Evolutionary conservation across 805 yeast species (phyloP), one percentile per base, ranked within the genome.

Genomic region (Yarrowia sp.): DNA sequence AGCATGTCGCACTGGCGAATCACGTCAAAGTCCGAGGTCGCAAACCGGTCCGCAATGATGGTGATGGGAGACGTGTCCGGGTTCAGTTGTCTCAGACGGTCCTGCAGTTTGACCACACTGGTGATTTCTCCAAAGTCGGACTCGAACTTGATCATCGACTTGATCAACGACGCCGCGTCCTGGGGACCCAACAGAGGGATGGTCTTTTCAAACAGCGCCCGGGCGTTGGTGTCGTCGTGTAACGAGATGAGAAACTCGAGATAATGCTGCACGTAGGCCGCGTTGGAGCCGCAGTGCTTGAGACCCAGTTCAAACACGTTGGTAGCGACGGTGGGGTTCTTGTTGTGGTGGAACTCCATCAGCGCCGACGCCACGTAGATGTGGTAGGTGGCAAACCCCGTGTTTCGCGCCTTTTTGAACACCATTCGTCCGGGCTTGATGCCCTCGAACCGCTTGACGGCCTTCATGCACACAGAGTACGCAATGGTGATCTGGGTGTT

Each of bases 231-330:
- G 78, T 87, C 93, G 72, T 88, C 90, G 74, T 88, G 89, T 34
- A 84, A 81, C 69, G 83, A 79, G 20, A 92, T 83, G 70, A 95
- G 79, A 74, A 89, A 93, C 69, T 88, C 85, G 72, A 94, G 79
- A 76, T 94, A 94, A 60, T 84, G 84, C 70, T 83, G 80, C 40
- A 92, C 81, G 74, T 87, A 93, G 30, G 82, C 84, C 6, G 89
- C 88, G 70, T 86, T 80, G 15, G 78, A 84, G 14, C 82, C 78
- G 69, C 80, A 85, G 53, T 79, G 74, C 74, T 86, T 90, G 79
- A 91, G 79, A 9, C 96, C 98, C 52, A 91, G 77, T 70, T 90
- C 96, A 75, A 91, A 88, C 19, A 93, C 87, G 74, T 88, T 88
- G 64, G 84, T 80, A 0, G 97, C 93, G 53, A 90, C 86, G 66